Conservation (phyloP, 1,284 basidiomycete species). For the Termitomyces sp. region DNA sequence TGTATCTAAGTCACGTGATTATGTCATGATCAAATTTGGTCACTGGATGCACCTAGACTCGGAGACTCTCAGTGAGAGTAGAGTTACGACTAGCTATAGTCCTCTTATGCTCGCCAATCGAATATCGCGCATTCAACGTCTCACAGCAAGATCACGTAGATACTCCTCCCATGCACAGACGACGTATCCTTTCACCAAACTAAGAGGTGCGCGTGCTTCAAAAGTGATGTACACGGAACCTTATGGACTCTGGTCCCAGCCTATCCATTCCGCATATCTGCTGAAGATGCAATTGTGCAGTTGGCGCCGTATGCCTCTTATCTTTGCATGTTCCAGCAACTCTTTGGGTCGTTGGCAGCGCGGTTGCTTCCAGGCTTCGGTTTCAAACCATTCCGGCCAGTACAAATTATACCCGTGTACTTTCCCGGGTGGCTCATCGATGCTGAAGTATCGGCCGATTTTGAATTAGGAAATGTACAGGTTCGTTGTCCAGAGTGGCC, state of each 20-base stretch:
- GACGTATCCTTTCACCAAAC: conserved; percentile 24
- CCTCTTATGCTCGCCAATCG: conserved; percentile 19
- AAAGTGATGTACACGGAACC: neutral
- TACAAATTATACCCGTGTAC: conserved; percentile 43
- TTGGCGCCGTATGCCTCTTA: conserved; percentile 26
- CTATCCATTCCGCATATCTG: conserved; percentile 29
- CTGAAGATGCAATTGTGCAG: conserved; percentile 25
- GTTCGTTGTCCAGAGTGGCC: conserved; percentile 16
- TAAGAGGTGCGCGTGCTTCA: conserved; percentile 21
- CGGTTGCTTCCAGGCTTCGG: conserved; percentile 25
- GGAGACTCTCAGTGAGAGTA: too few relatives aligned
- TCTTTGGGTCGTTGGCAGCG: conserved; percentile 23
- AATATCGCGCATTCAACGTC: conserved; percentile 12
- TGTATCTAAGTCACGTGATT: conserved; percentile 16
- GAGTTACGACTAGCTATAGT: too few relatives aligned
- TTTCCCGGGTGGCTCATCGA: conserved; percentile 60
- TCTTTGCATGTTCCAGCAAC: conserved; percentile 15
- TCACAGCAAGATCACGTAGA: conserved; percentile 2
- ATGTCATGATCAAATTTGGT: neutral
- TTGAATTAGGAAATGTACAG: conserved; percentile 19
- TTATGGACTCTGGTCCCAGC: conserved; percentile 21
- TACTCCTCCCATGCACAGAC: conserved; percentile 11
- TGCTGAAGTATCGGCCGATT: conserved; percentile 40
- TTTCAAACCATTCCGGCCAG: conserved; percentile 27
- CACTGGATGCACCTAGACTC: too few relatives aligned